Evolutionary conservation across 2,329 filamentous ascomycete species (phyloP).

Genomic region (Cladosporium velox): DNA sequence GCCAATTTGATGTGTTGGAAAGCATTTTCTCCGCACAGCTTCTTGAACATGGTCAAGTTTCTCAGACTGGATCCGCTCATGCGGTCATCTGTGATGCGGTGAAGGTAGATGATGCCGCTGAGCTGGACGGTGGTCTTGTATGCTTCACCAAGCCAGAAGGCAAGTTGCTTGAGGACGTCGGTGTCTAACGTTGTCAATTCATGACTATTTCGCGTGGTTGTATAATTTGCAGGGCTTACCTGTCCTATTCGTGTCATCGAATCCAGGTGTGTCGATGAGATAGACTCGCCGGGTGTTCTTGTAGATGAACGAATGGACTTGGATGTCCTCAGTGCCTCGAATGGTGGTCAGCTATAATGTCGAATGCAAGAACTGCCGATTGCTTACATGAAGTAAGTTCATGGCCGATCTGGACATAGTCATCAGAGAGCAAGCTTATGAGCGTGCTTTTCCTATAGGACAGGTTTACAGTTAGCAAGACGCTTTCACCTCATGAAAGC

Average conservation of each 20-base stretch:
- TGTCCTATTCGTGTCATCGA: conserved; percentile 28
- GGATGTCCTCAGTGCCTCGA: conserved; percentile 12
- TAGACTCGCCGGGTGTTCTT: conserved; percentile 10
- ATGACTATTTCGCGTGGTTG: not conserved
- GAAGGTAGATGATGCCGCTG: conserved; percentile 51
- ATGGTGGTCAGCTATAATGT: not conserved
- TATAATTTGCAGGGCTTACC: not conserved
- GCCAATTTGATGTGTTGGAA: conserved; percentile 45
- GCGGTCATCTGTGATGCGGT: conserved; percentile 47
- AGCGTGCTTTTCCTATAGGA: conserved; percentile 37
- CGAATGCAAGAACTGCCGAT: not conserved
- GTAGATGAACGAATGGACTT: conserved; percentile 19
- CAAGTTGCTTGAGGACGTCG: conserved; percentile 48
- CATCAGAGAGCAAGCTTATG: conserved; percentile 1
- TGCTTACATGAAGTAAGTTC: conserved; percentile 27
- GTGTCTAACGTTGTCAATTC: conserved; percentile 35
- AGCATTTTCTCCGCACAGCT: conserved; percentile 46
- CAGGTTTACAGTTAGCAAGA: not conserved
- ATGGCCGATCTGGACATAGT: conserved; percentile 32
- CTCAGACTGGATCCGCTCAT: conserved; percentile 43
- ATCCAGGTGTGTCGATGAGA: conserved; percentile 22
- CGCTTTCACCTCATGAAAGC: no score
- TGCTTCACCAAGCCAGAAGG: conserved; percentile 40
- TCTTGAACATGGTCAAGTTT: conserved; percentile 50
- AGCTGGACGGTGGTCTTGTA: conserved; percentile 40